Evolutionary conservation across 192 early-diverging fungal species (phyloP).

Genomic region (Ambispora gerdemannii): DNA sequence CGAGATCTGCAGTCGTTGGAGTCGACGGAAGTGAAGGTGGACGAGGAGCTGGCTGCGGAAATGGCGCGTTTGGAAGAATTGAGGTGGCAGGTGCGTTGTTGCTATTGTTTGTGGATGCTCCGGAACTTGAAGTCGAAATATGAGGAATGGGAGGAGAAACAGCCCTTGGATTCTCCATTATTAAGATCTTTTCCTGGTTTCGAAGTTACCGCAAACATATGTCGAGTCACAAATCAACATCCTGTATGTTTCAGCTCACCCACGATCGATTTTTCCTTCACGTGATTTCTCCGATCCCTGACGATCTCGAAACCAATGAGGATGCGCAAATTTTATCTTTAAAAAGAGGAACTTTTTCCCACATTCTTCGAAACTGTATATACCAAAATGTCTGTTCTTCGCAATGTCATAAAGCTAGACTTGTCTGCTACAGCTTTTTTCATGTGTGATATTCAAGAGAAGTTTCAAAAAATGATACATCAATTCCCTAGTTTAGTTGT

Average conservation of each 20-base stretch:
- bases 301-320: no score
- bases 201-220: no score
- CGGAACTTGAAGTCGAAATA: neutral
- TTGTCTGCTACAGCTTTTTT: constrained; percentile 76
- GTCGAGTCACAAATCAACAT: no score
- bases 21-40: neutral
- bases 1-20: neutral
- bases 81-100: neutral
- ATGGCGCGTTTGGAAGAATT: constrained; percentile 11
- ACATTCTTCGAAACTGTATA: no score
- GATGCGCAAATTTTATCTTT: no score
- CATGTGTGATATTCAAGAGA: constrained; percentile 92
- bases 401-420: constrained; percentile 52
- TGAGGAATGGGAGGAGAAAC: neutral
- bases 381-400: constrained; percentile 29
- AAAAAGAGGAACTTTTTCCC: no score
- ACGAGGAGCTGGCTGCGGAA: constrained; percentile 25
- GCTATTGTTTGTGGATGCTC: neutral
- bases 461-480: constrained; percentile 73
- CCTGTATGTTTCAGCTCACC: no score
- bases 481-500: constrained; percentile 77
- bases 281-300: no score
- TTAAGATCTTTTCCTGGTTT: no score
- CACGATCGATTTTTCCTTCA: no score
- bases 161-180: neutral